Base-by-base conservation (phyloP, 2,329 filamentous ascomycete species). In the Venturia oleaginea region DNA sequence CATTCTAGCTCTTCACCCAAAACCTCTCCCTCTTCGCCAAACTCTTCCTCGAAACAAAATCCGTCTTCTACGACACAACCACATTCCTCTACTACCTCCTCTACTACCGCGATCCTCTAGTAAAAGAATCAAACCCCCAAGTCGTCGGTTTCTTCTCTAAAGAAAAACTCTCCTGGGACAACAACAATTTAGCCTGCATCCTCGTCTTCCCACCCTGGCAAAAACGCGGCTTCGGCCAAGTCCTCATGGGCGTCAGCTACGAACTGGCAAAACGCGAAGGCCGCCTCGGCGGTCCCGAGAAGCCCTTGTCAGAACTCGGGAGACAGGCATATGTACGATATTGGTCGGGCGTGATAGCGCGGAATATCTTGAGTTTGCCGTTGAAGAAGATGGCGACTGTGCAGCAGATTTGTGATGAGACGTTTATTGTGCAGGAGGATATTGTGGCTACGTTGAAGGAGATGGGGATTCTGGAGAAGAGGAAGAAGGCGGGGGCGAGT, bases 131-230 rank as follows among this genome's bases (percentile, higher is more conserved):
- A 24, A 66, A 27, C 22, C 65, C 66, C 38, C 85, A 88, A 71
- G 87, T 97, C 37, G 85, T 93, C 0, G 94, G 94, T n/a, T 97
- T 97, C 82, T 99, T 97, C 79, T 95, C 90, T 68, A 97, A 99
- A 74, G 94, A 99, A 76, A 97, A 97, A 75, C 89, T 97, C 81
- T 96, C 91, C 3, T 99, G 94, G 93, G 94, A 99, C 72, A 92
- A 93, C 71, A 97, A 99, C 76, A 99, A 97, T 69, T 83, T 99
- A 5, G 94, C 94, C 0, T 99, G 94, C 73, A 99, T 99, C 69
- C 81, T 97, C 7, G 84, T 97, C 19, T 97, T 97, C 72, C 94
- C 94, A 1, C 94, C 94, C 0, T 97, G 93, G 86, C 93, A 97
- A 76, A 87, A 89, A 67, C 92, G 91, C 68, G 92, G 93, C 1